Base-by-base conservation (phyloP, 2,329 filamentous ascomycete species). In the Diaporthe ampelina region DNA sequence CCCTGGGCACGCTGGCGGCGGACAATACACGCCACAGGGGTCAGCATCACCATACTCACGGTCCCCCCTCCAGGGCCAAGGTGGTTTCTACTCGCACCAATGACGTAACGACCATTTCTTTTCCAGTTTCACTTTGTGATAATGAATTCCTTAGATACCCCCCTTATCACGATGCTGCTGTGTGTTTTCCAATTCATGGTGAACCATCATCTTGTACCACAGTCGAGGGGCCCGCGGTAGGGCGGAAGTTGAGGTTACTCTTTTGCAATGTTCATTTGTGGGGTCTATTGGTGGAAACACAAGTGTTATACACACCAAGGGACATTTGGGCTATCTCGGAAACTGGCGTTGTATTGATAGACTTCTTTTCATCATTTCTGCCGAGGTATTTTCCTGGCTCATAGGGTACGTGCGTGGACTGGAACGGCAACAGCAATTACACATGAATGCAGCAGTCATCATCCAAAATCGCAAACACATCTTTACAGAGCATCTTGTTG, bases 41-140 rank as follows among this genome's bases (percentile, higher is more conserved):
- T 86, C 85, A 2, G 81, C 82, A 17, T 86, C 86, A 45, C 85
- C 86, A 0, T 87, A 83, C 74, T 78, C 79, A 3, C 84, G 82
- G 57, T 87, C 86, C 13, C 85, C 86, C 7, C 81, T 85, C 57
- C 83, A 80, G 73, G 80, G 79, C 17, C 82, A 83, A 54, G 79
- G 78, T 1, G 78, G 79, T 24, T 86, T 84, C 76, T 86, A 85
- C 73, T 77, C 77, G 24, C 74, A 78, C 37, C 74, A 63, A 72
- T 71, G 69, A 71, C 61, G 69, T 54, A 15, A 72, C 37, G 48
- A 43, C 32, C 11, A 52, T 67, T 71, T 70, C 72, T 67, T 61
- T 43, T 43, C 35, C 40, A 63, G 40, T 72, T 72, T 73, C 35
- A 26, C 72, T 21, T 21, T 26, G 45, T 32, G 45, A 54, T 61